Percentiles rank a stretch among this genome's conserved stretches.
Conservation (phyloP, 1,284 basidiomycete species). For the Schizopora paradoxa region DNA sequence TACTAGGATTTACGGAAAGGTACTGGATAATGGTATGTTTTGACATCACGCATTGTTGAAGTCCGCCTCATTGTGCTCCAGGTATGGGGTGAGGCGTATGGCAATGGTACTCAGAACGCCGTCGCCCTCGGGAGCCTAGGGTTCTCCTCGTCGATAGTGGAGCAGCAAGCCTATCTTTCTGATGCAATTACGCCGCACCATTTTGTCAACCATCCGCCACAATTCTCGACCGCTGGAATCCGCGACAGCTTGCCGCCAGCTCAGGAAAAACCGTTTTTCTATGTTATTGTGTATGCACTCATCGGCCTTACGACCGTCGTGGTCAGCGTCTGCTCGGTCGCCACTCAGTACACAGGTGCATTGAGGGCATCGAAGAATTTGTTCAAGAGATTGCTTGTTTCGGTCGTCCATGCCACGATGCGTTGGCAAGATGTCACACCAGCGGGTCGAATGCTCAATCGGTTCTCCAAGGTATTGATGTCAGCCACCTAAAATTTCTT, state of each 20-base stretch:
- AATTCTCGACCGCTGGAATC: not conserved
- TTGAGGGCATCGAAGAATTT: conserved; percentile 53
- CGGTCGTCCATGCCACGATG: conserved; percentile 59
- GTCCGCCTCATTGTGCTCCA: conserved; percentile 23
- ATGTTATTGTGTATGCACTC: conserved; percentile 54
- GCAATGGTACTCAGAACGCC: conserved; percentile 16
- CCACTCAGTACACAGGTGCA: conserved; percentile 57
- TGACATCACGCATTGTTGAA: not conserved
- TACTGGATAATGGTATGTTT: conserved; percentile 66
- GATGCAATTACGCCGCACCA: conserved; percentile 7
- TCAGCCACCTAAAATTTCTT: too few relatives aligned
- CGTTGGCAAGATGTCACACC: conserved; percentile 26
- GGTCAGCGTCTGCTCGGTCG: conserved; percentile 39
- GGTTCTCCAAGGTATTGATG: conserved; percentile 65
- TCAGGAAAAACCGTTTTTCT: conserved; percentile 54
- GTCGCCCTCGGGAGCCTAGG: conserved; percentile 15
- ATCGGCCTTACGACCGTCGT: conserved; percentile 47
- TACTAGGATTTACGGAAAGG: conserved; percentile 52
- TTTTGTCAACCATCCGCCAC: conserved; percentile 3
- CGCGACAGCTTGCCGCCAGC: conserved; percentile 36
- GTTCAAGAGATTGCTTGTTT: conserved; percentile 50
- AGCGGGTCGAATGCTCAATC: conserved; percentile 53
- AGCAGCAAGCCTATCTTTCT: conserved; percentile 23
- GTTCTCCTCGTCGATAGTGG: conserved; percentile 28
- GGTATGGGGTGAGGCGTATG: conserved; percentile 62